Base-by-base conservation (phyloP, 768 basidiomycete genomes). In the Lentinula edodes region DNA sequence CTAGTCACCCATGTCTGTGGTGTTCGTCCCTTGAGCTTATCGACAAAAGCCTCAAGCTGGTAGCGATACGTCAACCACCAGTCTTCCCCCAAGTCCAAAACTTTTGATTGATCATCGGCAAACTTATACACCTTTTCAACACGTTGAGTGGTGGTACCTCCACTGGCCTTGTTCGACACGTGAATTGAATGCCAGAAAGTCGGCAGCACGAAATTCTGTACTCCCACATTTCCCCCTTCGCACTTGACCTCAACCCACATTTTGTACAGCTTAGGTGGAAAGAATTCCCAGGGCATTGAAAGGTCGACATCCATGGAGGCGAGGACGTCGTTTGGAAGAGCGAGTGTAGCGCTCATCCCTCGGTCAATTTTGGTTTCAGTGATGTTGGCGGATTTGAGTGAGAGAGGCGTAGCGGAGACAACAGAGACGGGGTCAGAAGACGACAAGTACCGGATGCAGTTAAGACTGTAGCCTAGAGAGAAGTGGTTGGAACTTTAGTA, bases 1-100 rank as follows among this genome's bases (percentile, higher is more conserved):
- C 69, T 68, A 3, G 67, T 66, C 1, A 81, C 58, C 85, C 84
- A 86, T 8, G 72, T 70, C 57, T 69, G 70, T 16, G 74, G 72
- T 20, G 66, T 67, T 48, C 78, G 72, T 0, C 79, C 81, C 45
- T 76, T 72, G 0, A 86, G 60, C 63, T 75, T 73, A 67, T 85
- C 80, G 7, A 85, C 80, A 48, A 87, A 79, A 15, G 82, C 83
- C 69, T 83, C 82, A 38, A 86, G 72, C 69, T 85, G 82, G 65
- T 81, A 82, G 18, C 82, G 76, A 68, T 83, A 84, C 60, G 84
- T 80, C 39, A 76, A 70, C 84, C 83, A 84, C 70, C 73, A 75
- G 2, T 68, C 69, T 62, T 80, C 76, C 2, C 82, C 81, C 64
- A 74, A 71, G 0, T 73, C 72, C 73, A 67, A 65, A 67, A 51